Conservation (phyloP, 2,329 filamentous ascomycete genomes). For the Penicillium sp. region DNA sequence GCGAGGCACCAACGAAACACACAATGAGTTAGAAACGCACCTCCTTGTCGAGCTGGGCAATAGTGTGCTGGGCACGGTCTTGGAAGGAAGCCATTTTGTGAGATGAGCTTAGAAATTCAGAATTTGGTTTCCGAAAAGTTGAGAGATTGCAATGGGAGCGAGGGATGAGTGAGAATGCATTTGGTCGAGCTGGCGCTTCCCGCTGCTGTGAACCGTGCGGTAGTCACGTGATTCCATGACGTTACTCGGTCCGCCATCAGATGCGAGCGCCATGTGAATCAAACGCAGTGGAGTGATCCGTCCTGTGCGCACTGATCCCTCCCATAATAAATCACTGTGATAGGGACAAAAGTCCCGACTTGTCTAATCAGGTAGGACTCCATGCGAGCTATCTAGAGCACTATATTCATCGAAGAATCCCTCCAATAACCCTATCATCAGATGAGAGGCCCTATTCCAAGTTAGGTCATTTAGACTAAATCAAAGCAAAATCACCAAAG, state of each 20-base stretch:
- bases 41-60: slow-evolving; percentile 70
- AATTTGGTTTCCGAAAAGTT: not conserved
- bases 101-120: slow-evolving; percentile 1
- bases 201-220: slow-evolving; percentile 14
- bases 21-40: slow-evolving; percentile 44
- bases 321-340: not conserved
- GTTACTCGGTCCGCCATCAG: slow-evolving; percentile 15
- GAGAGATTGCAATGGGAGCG: slow-evolving; percentile 16
- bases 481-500: not conserved
- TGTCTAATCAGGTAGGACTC: not conserved
- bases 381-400: not conserved
- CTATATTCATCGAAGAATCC: not conserved
- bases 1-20: slow-evolving; percentile 23
- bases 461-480: not conserved
- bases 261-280: slow-evolving; percentile 7
- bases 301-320: not conserved
- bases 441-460: not conserved
- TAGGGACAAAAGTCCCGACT: not conserved
- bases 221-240: slow-evolving; percentile 26
- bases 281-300: not conserved
- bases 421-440: not conserved
- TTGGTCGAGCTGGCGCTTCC: slow-evolving; percentile 23
- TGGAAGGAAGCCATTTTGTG: slow-evolving; percentile 52
- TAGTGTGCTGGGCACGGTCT: slow-evolving; percentile 63
- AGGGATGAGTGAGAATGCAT: slow-evolving; percentile 29